Evolutionary conservation across 2,329 filamentous ascomycete species (phyloP).

Genomic region (Ophiosphaerella herpotricha): DNA sequence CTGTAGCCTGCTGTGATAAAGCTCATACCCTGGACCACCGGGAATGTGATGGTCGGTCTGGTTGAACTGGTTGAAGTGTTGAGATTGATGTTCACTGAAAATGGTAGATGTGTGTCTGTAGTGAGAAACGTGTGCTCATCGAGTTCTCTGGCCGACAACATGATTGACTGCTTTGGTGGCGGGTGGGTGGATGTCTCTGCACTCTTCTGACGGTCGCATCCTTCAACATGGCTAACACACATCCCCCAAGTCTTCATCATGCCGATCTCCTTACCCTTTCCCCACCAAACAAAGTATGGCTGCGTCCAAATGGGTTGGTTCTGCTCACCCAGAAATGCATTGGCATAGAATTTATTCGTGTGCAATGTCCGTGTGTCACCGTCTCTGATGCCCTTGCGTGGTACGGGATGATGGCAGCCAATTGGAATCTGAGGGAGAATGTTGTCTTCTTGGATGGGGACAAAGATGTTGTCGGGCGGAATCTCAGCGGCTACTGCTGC

Average conservation of each 20-base stretch:
- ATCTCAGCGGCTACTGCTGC: constrained; percentile 4
- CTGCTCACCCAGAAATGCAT: constrained; percentile 78
- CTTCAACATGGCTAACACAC: constrained; percentile 73
- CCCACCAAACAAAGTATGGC: constrained; percentile 57
- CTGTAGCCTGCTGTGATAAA: constrained; percentile 81
- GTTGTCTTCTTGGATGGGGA: constrained; percentile 46
- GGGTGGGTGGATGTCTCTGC: constrained; percentile 66
- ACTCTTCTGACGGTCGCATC: constrained; percentile 69
- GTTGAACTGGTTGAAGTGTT: constrained; percentile 55
- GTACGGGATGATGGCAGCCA: constrained; percentile 48
- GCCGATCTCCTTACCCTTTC: constrained; percentile 54
- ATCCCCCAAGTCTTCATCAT: constrained; percentile 70
- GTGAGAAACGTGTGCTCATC: constrained; percentile 61
- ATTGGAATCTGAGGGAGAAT: constrained; percentile 49
- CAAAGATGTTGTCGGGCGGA: constrained; percentile 46
- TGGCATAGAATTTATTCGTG: constrained; percentile 75
- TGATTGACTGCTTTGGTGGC: constrained; percentile 73
- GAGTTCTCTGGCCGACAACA: constrained; percentile 79
- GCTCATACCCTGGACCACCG: constrained; percentile 85
- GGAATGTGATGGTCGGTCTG: constrained; percentile 71
- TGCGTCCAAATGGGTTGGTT: constrained; percentile 72
- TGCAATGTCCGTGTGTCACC: constrained; percentile 55
- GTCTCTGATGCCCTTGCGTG: constrained; percentile 45
- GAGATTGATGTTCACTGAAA: constrained; percentile 71
- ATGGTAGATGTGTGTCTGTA: constrained; percentile 58